Evolutionary conservation across 129 eudicot species (phyloP).

Genomic region (Chrysanthemum lavandulifolium): DNA sequence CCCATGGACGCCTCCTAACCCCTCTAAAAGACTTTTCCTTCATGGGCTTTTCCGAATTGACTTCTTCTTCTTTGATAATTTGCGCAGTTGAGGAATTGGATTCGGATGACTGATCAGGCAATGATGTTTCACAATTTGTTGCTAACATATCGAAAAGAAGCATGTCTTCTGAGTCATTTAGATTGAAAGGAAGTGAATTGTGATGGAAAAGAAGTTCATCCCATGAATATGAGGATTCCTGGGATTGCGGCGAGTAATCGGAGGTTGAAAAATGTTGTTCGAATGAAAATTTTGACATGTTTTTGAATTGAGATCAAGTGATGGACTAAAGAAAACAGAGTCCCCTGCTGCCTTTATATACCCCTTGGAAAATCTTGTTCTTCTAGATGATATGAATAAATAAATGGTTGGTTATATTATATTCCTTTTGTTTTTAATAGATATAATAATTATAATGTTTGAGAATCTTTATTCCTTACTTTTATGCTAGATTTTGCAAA

Average conservation of each 20-base stretch:
- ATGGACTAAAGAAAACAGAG: slow-evolving; percentile 31
- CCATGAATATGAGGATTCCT: slow-evolving; percentile 53
- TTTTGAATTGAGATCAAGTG: slow-evolving; percentile 23
- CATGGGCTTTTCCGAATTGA: too few species aligned
- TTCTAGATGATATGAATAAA: slow-evolving; percentile 11
- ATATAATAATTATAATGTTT: background rate
- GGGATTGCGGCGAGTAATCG: slow-evolving; percentile 45
- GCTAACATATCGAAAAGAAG: slow-evolving; percentile 53
- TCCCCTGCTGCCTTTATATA: slow-evolving; percentile 26
- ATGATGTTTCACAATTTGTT: slow-evolving; percentile 22
- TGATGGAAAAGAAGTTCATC: slow-evolving; percentile 39
- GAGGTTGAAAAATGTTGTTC: slow-evolving; percentile 16
- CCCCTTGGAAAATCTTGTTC: slow-evolving; percentile 19
- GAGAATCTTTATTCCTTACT: too few species aligned
- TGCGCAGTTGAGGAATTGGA: slow-evolving; percentile 24
- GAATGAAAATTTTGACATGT: slow-evolving; percentile 32
- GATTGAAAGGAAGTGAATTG: slow-evolving; percentile 55
- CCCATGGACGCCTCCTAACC: slow-evolving; percentile 85
- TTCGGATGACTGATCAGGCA: slow-evolving; percentile 29
- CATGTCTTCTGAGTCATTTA: slow-evolving; percentile 69
- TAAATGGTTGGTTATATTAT: slow-evolving; percentile 14
- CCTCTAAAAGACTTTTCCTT: slow-evolving; percentile 62
- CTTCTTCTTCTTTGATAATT: slow-evolving; percentile 26
- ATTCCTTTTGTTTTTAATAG: background rate
- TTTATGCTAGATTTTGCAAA: too few species aligned